These are phyloP conservation scores for Triangularia setosa DNA, from an alignment of 2,329 filamentous ascomycete species.

Conservation along the genomic window DNA sequence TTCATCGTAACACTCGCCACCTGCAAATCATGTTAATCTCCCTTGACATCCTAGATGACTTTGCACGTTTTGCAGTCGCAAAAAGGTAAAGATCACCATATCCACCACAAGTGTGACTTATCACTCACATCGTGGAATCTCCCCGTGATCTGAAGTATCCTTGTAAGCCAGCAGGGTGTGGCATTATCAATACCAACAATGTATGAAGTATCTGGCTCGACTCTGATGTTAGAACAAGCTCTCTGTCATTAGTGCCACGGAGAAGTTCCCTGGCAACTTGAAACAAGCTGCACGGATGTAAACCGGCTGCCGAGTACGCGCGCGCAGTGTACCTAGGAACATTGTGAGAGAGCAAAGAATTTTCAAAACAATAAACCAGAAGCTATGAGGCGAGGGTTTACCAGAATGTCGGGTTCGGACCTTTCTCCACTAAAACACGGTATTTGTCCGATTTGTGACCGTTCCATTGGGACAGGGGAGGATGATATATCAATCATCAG, in stretches of 20 bases:
- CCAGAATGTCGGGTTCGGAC: neutral
- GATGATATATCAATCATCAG: neutral
- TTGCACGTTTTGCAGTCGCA: neutral
- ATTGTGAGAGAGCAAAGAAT: neutral
- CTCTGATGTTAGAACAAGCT: too few species aligned
- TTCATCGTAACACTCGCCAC: neutral
- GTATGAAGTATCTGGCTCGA: too few species aligned
- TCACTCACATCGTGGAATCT: neutral
- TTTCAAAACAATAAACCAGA: neutral
- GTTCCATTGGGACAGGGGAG: neutral
- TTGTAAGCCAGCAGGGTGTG: neutral
- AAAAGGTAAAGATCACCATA: neutral
- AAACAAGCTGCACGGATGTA: too few species aligned
- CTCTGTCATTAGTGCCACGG: too few species aligned
- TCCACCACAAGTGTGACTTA: neutral
- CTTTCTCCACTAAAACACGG: neutral
- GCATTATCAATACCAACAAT: neutral
- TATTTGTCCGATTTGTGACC: neutral
- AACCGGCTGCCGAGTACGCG: too few species aligned
- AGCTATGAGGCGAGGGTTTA: neutral
- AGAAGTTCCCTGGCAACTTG: too few species aligned
- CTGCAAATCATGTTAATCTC: neutral
- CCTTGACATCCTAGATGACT: neutral
- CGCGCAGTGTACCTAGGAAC: neutral
- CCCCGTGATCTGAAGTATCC: neutral